phyloP scores from a whole-genome alignment of 1,284 basidiomycete species.

The Filobasidium uniguttulatum region DNA sequence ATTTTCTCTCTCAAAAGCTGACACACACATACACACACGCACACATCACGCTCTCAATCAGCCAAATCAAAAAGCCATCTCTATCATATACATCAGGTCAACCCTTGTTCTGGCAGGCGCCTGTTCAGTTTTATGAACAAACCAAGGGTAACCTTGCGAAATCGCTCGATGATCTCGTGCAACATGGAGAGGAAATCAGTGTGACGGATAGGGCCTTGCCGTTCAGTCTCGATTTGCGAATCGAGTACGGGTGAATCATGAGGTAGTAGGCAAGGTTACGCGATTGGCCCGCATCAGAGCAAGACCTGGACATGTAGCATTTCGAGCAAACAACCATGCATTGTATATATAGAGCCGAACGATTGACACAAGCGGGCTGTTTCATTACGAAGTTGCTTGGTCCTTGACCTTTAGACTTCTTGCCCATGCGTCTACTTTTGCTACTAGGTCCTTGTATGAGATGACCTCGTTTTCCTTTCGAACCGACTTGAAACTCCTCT shows the following conservation, averaged over 20 bases:
- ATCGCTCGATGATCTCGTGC: slow-evolving; percentile 64
- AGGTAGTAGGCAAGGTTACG: no score
- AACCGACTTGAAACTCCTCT: not conserved
- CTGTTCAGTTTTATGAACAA: slow-evolving; percentile 70
- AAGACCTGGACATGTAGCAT: no score
- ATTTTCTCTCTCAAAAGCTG: not conserved
- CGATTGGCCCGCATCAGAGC: no score
- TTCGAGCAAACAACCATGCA: not conserved
- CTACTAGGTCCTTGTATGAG: slow-evolving; percentile 4
- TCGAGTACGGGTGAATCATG: slow-evolving; percentile 38
- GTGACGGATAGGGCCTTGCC: slow-evolving; percentile 82
- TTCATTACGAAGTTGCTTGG: slow-evolving; percentile 7
- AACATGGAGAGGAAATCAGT: slow-evolving; percentile 58
- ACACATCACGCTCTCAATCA: slow-evolving; percentile 36
- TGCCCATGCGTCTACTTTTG: slow-evolving; percentile 12
- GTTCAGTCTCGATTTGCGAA: slow-evolving; percentile 61
- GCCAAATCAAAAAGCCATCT: slow-evolving; percentile 87
- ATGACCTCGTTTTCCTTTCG: slow-evolving; percentile 13
- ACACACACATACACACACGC: no score
- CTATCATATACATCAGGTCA: slow-evolving; percentile 48
- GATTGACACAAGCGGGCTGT: not conserved
- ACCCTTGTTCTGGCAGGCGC: slow-evolving; percentile 83
- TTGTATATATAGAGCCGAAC: not conserved
- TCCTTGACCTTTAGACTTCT: slow-evolving; percentile 13
- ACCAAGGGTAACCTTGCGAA: slow-evolving; percentile 82